A percentile compares a stretch with the other conserved stretches of the same genome.
Conservation (phyloP, 2,329 filamentous ascomycete species). For the Scolecobasidium constrictum region DNA sequence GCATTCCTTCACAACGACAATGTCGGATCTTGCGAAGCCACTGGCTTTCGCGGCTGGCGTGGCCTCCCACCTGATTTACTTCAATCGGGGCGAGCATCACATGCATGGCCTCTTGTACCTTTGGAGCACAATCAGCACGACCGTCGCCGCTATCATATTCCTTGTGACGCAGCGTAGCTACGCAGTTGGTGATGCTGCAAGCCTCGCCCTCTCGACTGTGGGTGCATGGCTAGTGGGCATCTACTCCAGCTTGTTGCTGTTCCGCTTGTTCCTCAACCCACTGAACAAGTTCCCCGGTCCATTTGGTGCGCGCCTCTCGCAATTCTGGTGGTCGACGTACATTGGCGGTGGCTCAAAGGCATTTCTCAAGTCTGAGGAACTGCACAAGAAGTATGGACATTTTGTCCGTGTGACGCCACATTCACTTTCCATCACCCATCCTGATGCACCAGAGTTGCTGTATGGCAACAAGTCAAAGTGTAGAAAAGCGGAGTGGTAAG, state of each 20-base stretch:
- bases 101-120: conserved; percentile 12
- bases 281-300: conserved; percentile 10
- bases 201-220: background rate
- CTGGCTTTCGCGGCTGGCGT: conserved; percentile 7
- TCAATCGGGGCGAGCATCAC: conserved; percentile 15
- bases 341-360: conserved; percentile 13
- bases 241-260: conserved; percentile 5
- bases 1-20: background rate
- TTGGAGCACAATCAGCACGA: conserved; percentile 7
- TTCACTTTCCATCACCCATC: conserved; percentile 34
- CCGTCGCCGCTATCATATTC: background rate
- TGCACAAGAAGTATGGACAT: conserved; percentile 25
- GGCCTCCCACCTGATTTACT: conserved; percentile 13
- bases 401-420: conserved; percentile 38
- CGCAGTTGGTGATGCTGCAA: background rate
- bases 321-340: conserved; percentile 11
- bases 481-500: conserved; percentile 18
- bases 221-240: background rate
- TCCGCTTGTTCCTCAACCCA: conserved; percentile 9
- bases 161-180: background rate
- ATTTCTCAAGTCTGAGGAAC: conserved; percentile 16
- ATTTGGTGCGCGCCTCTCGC: conserved; percentile 4
- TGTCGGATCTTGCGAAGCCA: background rate
- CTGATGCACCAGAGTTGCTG: conserved; percentile 32
- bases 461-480: conserved; percentile 27